Evolutionary conservation across 2,329 filamentous ascomycete species (phyloP), one percentile per base, ranked within the genome.

Genomic region (Hypoxylon sp.): DNA sequence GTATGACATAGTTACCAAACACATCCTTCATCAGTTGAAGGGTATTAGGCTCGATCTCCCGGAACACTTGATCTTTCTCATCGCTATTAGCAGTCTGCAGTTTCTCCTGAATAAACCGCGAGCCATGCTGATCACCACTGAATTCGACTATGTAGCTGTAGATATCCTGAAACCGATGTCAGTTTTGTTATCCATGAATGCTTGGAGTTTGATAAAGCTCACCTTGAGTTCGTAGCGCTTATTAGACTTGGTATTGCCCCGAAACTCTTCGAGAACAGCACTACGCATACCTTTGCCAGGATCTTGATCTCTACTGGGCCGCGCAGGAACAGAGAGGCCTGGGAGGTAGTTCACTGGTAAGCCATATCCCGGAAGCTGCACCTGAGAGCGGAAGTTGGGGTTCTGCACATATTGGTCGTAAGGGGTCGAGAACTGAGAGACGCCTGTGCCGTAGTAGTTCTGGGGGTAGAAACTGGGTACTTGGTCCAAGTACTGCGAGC

Each of bases 1-100:
- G 95, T 39, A 98, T 94, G 34, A 99, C 95, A 74, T 98, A 99
- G 77, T 99, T 99, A 56, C 95, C 95, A 74, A 97, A 99, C 0
- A 98, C 90, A 76, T 98, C 95, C 47, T 90, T 94, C 93, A 97
- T 97, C 49, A 99, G 81, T 73, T 94, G 93, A 28, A 97, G 78
- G 1, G 91, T 88, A 69, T 99, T 95, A 0, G 89, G 87, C 70
- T 91, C 86, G 47, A 99, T 93, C 77, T 98, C 95, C 0, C 85
- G 83, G 81, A 97, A 98, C 0, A 98, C 87, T 58, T 89, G 89
- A 30, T 97, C 92, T 78, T 97, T 98, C 74, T 97, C 94, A 64
- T 98, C 95, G 72, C 93, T 97, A 75, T 97, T 97, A 57, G 95
- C 95, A 1, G 88, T 91, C 76, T 95, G 91, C 2, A 99, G 85